Base-by-base conservation (phyloP, 768 basidiomycete genomes). In the Lactarius vividus region DNA sequence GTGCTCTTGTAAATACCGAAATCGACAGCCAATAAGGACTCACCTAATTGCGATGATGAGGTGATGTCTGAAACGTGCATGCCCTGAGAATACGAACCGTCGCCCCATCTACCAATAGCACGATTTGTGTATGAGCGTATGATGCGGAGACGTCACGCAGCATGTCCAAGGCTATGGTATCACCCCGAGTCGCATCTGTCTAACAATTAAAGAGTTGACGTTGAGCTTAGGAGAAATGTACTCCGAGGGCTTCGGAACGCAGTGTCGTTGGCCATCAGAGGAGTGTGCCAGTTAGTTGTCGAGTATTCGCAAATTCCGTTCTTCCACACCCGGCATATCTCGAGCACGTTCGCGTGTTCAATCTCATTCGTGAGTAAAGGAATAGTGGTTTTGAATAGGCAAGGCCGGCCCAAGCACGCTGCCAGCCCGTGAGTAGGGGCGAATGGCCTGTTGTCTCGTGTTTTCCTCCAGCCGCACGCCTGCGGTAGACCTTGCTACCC, bases 381-480 rank as follows among this genome's bases (percentile, higher is more conserved):
- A 61, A 88, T 83, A 54, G 82, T 84, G 20, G 82, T 84, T 71
- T 84, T 82, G 33, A 88, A 72, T 29, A 84, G 64, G 66, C 82
- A 87, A 33, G 78, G 69, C n/a, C 69, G 73, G n/a, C 75, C 76
- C 59, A 79, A 71, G 63, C 82, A 85, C n/a, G 79, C 78, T 13
- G 81, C 74, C 35, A 78, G 75, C 46, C 72, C 61, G 31, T n/a
- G 40, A 16, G n/a, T 46, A 33, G 20, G 26, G 40, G 16, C 31
- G 31, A 57, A 40, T 63, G 61, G 23, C 26, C 23, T 31, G 33
- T 46, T 64, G 55, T 64, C 60, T 57, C 71, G n/a, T 65, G 20
- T 26, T 62, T 61, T 7, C 61, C 59, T 18, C 56, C 57, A 44
- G 62, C 44, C 42, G 62, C 49, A 16, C 70, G 61, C 23, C 60